phyloP scores from a whole-genome alignment of 768 basidiomycete species.

The Lactarius sanguifluus region DNA sequence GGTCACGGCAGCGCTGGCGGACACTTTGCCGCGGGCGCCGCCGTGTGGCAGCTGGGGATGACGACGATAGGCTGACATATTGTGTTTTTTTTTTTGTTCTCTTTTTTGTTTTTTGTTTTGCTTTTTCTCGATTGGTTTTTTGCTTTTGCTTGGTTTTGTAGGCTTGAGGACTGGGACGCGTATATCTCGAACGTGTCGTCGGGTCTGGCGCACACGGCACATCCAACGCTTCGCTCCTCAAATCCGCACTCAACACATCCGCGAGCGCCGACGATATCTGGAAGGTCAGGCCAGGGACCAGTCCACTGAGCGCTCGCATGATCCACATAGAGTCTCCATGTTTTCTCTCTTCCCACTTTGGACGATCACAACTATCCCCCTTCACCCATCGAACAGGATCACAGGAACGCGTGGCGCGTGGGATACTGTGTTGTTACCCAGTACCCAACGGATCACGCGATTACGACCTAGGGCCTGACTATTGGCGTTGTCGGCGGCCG shows the following conservation, averaged over 20 bases:
- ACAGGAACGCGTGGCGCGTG: neutral
- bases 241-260: neutral
- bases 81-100: neutral
- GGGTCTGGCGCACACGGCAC: constrained; percentile 16
- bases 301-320: constrained; percentile 7
- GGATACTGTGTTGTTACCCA: neutral
- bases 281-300: constrained; percentile 17
- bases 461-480: neutral
- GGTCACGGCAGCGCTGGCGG: constrained; percentile 2
- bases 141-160: constrained; percentile 1
- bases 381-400: neutral
- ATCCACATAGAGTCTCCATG: neutral
- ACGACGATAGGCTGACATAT: neutral
- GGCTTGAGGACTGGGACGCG: constrained; percentile 29
- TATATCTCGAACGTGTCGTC: constrained; percentile 28
- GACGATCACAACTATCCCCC: neutral
- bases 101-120: neutral
- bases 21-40: no score
- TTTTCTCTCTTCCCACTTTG: neutral
- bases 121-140: neutral
- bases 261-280: neutral
- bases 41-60: neutral
- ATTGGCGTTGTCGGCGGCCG: neutral
- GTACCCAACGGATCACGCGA: no score
- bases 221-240: constrained; percentile 1